Conservation (phyloP, 352 stramenopile genomes). For the Pythium dissotocum region DNA sequence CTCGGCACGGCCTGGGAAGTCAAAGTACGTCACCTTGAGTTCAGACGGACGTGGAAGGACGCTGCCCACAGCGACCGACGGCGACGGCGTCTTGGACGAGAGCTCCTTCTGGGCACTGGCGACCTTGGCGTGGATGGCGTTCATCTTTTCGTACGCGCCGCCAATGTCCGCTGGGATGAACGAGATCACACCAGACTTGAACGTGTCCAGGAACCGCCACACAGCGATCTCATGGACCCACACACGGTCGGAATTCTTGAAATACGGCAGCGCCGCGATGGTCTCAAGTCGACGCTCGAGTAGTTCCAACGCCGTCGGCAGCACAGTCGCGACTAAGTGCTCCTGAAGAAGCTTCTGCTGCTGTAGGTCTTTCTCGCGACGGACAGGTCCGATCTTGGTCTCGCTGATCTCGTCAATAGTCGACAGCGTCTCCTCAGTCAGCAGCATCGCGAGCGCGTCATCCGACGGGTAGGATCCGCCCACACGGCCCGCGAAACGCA, state of each 20-base stretch:
- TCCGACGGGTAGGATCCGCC: slow-evolving; percentile 27
- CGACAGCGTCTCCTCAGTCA: slow-evolving; percentile 22
- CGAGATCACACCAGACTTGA: not conserved
- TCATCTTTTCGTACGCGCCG: slow-evolving; percentile 6
- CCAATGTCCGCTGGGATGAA: slow-evolving; percentile 12
- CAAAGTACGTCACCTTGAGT: slow-evolving; percentile 70
- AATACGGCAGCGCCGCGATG: not conserved
- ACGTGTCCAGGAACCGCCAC: slow-evolving; percentile 3
- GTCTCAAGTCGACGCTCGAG: not conserved
- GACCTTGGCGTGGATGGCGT: slow-evolving; percentile 19
- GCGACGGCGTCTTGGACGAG: not conserved
- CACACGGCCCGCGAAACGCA: slow-evolving; percentile 34
- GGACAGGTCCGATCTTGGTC: slow-evolving; percentile 4
- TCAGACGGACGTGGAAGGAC: too few relatives aligned
- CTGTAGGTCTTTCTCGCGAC: not conserved
- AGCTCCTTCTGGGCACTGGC: not conserved
- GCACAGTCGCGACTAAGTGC: not conserved
- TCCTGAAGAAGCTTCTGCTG: slow-evolving; percentile 18
- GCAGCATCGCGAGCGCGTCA: not conserved
- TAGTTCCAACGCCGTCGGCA: not conserved
- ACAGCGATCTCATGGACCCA: slow-evolving; percentile 26
- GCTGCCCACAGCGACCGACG: not conserved
- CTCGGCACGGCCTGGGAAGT: slow-evolving; percentile 40
- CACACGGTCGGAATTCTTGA: slow-evolving; percentile 7
- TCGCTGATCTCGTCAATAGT: slow-evolving; percentile 29